A percentile compares a stretch with the other conserved stretches of the same genome.
Conservation (phyloP, 179 eudicot species). For the Pouteria campechiana region DNA sequence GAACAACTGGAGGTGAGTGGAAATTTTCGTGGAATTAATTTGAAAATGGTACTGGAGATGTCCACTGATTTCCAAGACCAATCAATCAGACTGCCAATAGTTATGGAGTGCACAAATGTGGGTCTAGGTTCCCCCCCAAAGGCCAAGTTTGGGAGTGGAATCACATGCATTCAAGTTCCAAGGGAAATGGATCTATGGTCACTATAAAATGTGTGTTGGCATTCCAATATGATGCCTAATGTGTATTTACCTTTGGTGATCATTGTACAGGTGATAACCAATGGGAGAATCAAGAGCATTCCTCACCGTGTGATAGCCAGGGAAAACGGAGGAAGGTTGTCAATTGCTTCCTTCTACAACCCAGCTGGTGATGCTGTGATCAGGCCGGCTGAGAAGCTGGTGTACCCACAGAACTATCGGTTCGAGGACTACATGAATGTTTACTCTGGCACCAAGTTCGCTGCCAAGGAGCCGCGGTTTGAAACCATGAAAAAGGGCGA, state of each 20-base stretch:
- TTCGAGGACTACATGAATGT: constrained; percentile 82
- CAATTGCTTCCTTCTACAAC: constrained; percentile 73
- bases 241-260: too few species aligned
- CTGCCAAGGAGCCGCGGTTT: constrained; percentile 76
- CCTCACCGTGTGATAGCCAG: constrained; percentile 64
- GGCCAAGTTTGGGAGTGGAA: too few species aligned
- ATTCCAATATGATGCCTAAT: too few species aligned
- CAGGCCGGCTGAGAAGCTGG: constrained; percentile 44
- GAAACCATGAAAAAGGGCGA: constrained; percentile 74
- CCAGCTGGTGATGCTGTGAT: constrained; percentile 70
- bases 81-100: too few species aligned
- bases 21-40: not conserved
- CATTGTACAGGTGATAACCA: constrained; percentile 51
- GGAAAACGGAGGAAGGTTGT: constrained; percentile 59
- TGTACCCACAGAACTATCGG: constrained; percentile 60
- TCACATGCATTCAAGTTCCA: not conserved
- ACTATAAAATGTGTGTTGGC: too few species aligned
- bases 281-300: constrained; percentile 75
- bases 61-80: too few species aligned
- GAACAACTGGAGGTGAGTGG: constrained; percentile 67
- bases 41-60: too few species aligned
- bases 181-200: not conserved
- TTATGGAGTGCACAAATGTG: too few species aligned
- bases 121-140: too few species aligned
- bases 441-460: constrained; percentile 54